Percentiles rank a stretch among this genome's conserved stretches.
Conservation (phyloP, 2,329 filamentous ascomycete genomes). For the Hypoxylon sp. region DNA sequence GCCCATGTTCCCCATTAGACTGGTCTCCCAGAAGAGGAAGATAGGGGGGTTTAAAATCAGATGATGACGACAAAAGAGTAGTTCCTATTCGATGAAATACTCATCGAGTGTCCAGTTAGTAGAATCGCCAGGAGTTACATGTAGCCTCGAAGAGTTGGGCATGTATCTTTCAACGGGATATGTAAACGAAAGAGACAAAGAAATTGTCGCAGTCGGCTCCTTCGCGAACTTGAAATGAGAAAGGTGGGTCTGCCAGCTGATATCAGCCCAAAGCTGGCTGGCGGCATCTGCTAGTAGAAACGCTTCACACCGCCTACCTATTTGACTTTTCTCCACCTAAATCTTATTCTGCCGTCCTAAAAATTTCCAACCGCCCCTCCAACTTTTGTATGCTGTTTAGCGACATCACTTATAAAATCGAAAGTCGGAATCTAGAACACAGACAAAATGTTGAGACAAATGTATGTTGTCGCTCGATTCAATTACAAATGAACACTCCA, state of each 20-base stretch:
- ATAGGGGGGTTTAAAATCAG: too few species aligned
- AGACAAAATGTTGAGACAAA: conserved; percentile 50
- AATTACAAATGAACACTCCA: background rate
- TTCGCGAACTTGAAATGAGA: background rate
- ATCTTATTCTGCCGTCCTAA: conserved; percentile 50
- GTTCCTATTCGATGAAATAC: background rate
- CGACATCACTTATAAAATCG: conserved; percentile 13
- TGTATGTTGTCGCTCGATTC: conserved; percentile 36
- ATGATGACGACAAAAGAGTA: too few species aligned
- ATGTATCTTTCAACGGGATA: too few species aligned
- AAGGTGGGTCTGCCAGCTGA: background rate
- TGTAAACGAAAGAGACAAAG: background rate
- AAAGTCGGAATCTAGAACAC: conserved; percentile 15
- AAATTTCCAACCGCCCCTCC: conserved; percentile 47
- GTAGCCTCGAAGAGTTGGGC: too few species aligned
- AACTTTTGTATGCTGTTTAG: conserved; percentile 9
- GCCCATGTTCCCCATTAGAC: too few species aligned
- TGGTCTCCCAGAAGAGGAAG: too few species aligned
- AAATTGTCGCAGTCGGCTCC: background rate
- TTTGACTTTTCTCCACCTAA: conserved; percentile 6
- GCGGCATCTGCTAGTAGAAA: too few species aligned
- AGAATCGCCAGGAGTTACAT: background rate
- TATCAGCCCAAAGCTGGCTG: background rate
- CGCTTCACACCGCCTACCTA: conserved; percentile 28
- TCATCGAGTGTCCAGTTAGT: background rate